A percentile compares a stretch with the other conserved stretches of the same genome.
phyloP scores from a whole-genome alignment of 345 rosid species.

The Gossypium arboreum region DNA sequence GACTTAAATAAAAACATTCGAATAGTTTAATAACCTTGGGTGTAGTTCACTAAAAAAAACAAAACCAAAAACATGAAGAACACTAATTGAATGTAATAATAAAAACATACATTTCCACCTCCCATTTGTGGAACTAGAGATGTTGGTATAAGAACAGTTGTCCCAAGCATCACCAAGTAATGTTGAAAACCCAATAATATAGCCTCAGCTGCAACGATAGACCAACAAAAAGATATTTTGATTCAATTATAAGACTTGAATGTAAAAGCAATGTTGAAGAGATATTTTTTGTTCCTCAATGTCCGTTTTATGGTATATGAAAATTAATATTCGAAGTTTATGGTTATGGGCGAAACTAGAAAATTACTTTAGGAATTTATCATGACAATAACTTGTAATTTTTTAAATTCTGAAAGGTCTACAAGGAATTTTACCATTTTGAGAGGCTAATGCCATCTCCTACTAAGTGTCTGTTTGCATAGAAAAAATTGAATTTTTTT shows the following conservation, averaged over 20 bases:
- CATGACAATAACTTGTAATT: too few species aligned
- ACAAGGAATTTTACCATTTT: too few species aligned
- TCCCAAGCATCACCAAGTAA: conserved; percentile 96
- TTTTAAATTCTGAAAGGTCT: too few species aligned
- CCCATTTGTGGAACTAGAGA: conserved; percentile 92
- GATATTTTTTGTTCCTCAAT: neutral
- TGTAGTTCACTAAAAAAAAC: neutral
- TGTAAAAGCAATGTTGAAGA: neutral
- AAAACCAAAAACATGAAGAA: neutral
- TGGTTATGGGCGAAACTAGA: too few species aligned
- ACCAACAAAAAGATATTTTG: conserved; percentile 8
- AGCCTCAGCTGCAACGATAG: conserved; percentile 72
- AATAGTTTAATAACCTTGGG: too few species aligned
- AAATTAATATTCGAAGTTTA: too few species aligned
- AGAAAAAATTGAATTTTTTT: too few species aligned
- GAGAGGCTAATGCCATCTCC: too few species aligned
- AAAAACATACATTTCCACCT: conserved; percentile 74
- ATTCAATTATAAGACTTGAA: neutral
- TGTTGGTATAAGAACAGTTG: conserved; percentile 82
- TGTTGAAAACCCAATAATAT: conserved; percentile 92
- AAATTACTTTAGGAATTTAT: too few species aligned
- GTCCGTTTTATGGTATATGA: too few species aligned
- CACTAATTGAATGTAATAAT: neutral
- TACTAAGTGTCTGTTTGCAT: too few species aligned
- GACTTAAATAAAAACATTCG: too few species aligned